These are phyloP conservation scores for Sporobolomyces roseus DNA, from an alignment of 768 basidiomycete genomes.

Conservation along the genomic window DNA sequence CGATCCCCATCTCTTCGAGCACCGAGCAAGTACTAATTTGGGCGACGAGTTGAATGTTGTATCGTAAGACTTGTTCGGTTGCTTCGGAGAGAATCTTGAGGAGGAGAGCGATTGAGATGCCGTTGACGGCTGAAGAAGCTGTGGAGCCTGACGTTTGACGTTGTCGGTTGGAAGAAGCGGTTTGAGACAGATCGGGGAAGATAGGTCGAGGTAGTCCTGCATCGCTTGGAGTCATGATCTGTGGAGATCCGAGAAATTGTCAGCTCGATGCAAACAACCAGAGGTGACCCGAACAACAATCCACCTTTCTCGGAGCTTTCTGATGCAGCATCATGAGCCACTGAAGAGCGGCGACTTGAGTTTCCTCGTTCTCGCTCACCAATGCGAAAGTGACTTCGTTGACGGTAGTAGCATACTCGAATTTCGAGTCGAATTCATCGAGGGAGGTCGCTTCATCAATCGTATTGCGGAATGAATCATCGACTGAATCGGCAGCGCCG, in stretches of 20 bases:
- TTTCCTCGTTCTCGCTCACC: constrained; percentile 93
- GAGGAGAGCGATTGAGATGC: constrained; percentile 73
- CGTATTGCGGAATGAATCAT: constrained; percentile 8
- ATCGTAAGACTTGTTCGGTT: constrained; percentile 96
- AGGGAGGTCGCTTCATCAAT: constrained; percentile 8
- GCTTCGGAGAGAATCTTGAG: constrained; percentile 93
- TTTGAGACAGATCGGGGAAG: not conserved
- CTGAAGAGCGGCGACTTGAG: constrained; percentile 87
- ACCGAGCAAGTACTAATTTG: constrained; percentile 65
- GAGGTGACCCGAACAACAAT: not conserved
- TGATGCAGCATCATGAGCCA: constrained; percentile 99
- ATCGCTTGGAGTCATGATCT: constrained; percentile 95
- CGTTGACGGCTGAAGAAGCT: constrained; percentile 15
- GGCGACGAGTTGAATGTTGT: constrained; percentile 88
- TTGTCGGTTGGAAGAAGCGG: not conserved
- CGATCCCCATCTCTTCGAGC: constrained; percentile 60
- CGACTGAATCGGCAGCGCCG: constrained; percentile 5
- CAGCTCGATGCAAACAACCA: not conserved
- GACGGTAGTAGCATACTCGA: constrained; percentile 90
- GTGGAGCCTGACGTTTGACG: constrained; percentile 18
- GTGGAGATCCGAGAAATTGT: not conserved
- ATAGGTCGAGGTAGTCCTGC: not conserved
- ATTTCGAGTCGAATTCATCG: constrained; percentile 55
- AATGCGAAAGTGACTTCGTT: constrained; percentile 90
- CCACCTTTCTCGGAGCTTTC: constrained; percentile 90